These are phyloP conservation scores for Cladophialophora carrionii DNA, from an alignment of 2,329 filamentous ascomycete genomes.

Conservation along the genomic window DNA sequence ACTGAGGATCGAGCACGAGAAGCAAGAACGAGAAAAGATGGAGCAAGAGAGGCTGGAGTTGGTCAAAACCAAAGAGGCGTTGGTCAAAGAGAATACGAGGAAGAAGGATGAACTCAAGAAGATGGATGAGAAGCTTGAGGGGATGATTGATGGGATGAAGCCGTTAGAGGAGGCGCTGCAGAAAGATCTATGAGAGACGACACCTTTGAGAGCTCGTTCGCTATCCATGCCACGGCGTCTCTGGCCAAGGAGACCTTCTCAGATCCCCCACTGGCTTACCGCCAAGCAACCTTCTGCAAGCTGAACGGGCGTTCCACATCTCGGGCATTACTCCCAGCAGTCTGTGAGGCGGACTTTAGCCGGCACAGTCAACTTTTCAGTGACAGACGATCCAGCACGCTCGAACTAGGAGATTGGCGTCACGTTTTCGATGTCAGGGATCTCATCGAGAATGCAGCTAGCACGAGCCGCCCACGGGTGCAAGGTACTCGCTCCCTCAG, in stretches of 20 bases:
- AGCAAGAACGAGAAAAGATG: constrained; percentile 77
- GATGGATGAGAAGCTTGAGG: constrained; percentile 88
- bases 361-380: neutral
- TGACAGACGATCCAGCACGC: neutral
- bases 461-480: neutral
- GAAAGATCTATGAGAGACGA: constrained; percentile 32
- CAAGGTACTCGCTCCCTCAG: neutral
- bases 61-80: constrained; percentile 69
- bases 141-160: constrained; percentile 73
- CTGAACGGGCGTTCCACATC: neutral
- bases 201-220: neutral
- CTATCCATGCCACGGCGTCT: neutral
- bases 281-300: neutral
- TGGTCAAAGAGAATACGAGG: constrained; percentile 81
- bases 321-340: neutral
- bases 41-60: constrained; percentile 82
- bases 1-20: constrained; percentile 87
- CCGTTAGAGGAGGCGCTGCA: constrained; percentile 34
- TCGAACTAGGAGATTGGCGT: neutral
- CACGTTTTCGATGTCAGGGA: neutral
- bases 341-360: neutral
- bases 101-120: constrained; percentile 90
- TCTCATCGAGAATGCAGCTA: neutral
- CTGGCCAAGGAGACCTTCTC: neutral
- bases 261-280: neutral